phyloP scores from a whole-genome alignment of 495 filamentous ascomycete species.

The Podospora fimiseda region DNA sequence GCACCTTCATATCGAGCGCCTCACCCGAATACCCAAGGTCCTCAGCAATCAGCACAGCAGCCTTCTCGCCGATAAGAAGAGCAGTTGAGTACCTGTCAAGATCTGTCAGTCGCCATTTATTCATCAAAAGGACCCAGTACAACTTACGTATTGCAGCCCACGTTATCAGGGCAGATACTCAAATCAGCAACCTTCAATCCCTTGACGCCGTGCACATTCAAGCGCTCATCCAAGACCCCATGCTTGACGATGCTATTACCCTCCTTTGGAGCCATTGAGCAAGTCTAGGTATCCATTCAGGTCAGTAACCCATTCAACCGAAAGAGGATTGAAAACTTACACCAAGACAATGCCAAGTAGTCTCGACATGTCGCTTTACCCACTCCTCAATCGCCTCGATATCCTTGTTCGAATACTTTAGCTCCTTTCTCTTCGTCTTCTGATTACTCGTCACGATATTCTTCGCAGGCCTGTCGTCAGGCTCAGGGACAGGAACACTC shows the following conservation, averaged over 20 bases:
- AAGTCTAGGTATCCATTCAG: constrained; percentile 43
- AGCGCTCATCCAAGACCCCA: constrained; percentile 70
- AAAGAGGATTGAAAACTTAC: constrained; percentile 23
- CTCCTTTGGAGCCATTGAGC: constrained; percentile 73
- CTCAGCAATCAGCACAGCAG: constrained; percentile 62
- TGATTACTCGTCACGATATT: constrained; percentile 46
- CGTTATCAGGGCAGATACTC: constrained; percentile 75
- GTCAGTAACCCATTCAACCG: not conserved
- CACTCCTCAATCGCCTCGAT: constrained; percentile 68
- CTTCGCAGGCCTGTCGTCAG: constrained; percentile 40
- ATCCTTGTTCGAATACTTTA: constrained; percentile 63
- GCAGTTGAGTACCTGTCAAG: constrained; percentile 54
- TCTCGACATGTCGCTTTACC: constrained; percentile 71
- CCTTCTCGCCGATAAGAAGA: constrained; percentile 80
- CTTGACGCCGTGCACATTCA: constrained; percentile 76
- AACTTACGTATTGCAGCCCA: constrained; percentile 70
- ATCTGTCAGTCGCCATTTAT: too few relatives aligned
- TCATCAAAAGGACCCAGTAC: too few relatives aligned
- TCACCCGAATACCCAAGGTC: constrained; percentile 69
- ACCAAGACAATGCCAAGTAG: constrained; percentile 66
- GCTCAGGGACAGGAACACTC: constrained; percentile 33
- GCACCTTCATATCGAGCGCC: constrained; percentile 71
- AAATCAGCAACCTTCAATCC: constrained; percentile 78
- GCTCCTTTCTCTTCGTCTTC: constrained; percentile 51
- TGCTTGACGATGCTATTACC: constrained; percentile 76